phyloP scores from a whole-genome alignment of 2,329 filamentous ascomycete genomes.

The Fusarium bactridioides region DNA sequence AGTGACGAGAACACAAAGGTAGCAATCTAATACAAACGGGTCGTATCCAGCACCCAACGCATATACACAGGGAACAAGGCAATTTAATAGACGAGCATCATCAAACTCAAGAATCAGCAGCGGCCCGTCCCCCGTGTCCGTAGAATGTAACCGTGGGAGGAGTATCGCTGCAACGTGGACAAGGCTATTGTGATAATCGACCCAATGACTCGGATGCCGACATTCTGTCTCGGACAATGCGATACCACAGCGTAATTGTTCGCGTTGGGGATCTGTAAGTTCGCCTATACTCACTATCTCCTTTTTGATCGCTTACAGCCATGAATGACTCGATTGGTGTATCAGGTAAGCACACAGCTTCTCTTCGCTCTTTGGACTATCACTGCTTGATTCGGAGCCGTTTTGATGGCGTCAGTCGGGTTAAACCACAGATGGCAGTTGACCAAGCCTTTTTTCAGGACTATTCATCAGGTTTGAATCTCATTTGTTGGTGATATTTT shows the following conservation, averaged over 20 bases:
- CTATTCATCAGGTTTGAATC: background rate
- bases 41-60: background rate
- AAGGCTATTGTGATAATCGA: background rate
- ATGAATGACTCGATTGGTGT: background rate
- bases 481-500: constrained; percentile 5
- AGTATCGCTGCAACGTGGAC: background rate
- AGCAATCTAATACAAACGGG: background rate
- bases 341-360: background rate
- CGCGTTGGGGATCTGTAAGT: background rate
- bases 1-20: background rate
- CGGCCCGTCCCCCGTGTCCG: constrained; percentile 24
- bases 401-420: background rate
- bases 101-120: constrained; percentile 4
- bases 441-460: background rate
- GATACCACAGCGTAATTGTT: background rate
- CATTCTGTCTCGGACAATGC: constrained; percentile 3
- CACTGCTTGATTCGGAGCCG: background rate
- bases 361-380: background rate
- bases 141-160: constrained; percentile 1
- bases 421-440: background rate
- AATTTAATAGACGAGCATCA: constrained; percentile 4
- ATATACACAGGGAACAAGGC: background rate
- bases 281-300: background rate
- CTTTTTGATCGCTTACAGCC: background rate
- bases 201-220: constrained; percentile 4